Base-by-base conservation (phyloP, 2,329 filamentous ascomycete genomes). In the Cladophialophora yegresii region DNA sequence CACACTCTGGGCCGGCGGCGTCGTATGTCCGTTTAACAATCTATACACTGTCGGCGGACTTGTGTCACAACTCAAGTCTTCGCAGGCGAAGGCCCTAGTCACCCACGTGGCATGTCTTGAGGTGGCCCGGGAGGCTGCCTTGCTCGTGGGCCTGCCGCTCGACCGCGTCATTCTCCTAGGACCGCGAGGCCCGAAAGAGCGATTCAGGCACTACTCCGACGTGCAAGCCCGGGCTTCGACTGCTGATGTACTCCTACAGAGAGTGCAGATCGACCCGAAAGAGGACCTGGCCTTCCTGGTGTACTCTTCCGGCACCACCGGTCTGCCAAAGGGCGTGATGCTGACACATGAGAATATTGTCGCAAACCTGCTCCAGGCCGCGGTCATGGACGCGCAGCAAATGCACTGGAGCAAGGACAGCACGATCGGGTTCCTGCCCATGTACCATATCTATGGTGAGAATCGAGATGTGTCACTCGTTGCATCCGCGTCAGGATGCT, bases 221-320 rank as follows among this genome's bases (percentile, higher is more conserved):
- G 0, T 80, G 81, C 1, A 81, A n/a, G n/a, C n/a, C n/a, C n/a
- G n/a, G 84, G 68, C 84, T 71, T 82, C 85, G n/a, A 83, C 83
- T 61, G 80, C 86, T 80, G 84, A 0, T 79, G 82, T 2, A n/a
- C n/a, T n/a, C n/a, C n/a, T n/a, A 81, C 84, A 69, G 86, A 84
- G 72, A 82, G 85, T n/a, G 83, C 86, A 84, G 70, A 77, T 91
- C 58, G 81, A 90, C 57, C 85, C 91, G 0, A 82, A 83, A 51
- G 87, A 86, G 63, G 91, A 96, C 74, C 75, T 93, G 22, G 89
- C 91, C 0, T 96, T 95, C 73, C 77, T 97, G 64, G 91, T 96
- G 0, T 97, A 96, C 76, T 92, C 88, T 56, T 92, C 89, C 4
- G 93, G 93, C 5, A 98, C 93, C 0, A 97, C 93, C 0, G 93